Conservation (phyloP, 2,329 filamentous ascomycete species). For the Ophiostoma pallidulum region DNA sequence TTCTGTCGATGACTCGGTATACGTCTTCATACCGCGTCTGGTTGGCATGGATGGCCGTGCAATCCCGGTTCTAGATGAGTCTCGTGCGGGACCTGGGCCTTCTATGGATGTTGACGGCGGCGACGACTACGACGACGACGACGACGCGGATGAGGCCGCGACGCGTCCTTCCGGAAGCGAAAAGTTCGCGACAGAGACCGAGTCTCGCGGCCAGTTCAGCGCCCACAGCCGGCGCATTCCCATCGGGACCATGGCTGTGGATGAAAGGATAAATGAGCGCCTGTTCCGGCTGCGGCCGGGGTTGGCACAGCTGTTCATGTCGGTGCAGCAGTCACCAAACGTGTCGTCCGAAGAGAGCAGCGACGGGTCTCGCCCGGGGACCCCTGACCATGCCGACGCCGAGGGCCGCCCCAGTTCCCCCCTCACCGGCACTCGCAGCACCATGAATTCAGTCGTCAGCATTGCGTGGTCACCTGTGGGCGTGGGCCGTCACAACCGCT, state of each 20-base stretch:
- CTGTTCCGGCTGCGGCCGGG: constrained; percentile 24
- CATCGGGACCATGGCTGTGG: constrained; percentile 27
- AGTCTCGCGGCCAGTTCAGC: constrained; percentile 24
- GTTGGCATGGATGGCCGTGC: no score
- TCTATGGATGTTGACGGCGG: constrained; percentile 19
- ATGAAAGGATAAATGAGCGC: constrained; percentile 35
- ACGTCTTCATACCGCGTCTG: constrained; percentile 43
- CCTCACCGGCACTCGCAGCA: constrained; percentile 28
- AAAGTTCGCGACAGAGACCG: constrained; percentile 6
- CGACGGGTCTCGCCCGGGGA: no score
- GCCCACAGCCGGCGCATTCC: constrained; percentile 27
- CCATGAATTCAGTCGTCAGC: constrained; percentile 45
- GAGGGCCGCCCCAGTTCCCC: constrained; percentile 18
- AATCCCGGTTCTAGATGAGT: no score
- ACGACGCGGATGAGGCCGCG: constrained; percentile 19
- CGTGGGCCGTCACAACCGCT: constrained; percentile 43
- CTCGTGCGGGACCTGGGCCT: no score
- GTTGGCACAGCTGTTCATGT: background rate
- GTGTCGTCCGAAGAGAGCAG: no score
- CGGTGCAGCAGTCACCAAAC: no score
- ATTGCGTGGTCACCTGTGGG: constrained; percentile 50
- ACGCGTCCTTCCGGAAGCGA: no score
- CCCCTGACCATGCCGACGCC: constrained; percentile 11
- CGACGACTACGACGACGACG: constrained; percentile 11
- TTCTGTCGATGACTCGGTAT: constrained; percentile 45